Base-by-base conservation (phyloP, 257 asterid species). In the Prunella vulgaris region DNA sequence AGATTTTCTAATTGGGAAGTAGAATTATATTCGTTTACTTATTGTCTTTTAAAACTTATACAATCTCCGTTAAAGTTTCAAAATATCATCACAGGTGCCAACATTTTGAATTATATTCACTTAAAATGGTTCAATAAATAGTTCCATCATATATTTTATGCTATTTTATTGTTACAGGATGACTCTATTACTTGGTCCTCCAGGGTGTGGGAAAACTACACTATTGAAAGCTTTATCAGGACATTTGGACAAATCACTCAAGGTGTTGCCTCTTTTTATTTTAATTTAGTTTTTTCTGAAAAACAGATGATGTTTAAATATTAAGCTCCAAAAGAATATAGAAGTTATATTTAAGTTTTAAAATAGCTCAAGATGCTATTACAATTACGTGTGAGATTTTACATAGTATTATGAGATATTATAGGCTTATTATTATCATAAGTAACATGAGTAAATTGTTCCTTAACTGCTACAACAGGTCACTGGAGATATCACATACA, bases 181-280 rank as follows among this genome's bases (percentile, higher is more conserved):
- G 76, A 84, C 92, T 35, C 83, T 89, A 10, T 61, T 89, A 66
- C 90, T 86, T 68, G 94, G 92, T 46, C 91, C 93, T 77, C 95
- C 95, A 15, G 92, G 95, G 42, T 77, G 90, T 33, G 90, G 96
- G 70, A 89, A 89, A 79, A 85, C 96, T 33, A 79, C 95, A 66
- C 63, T 87, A 17, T 76, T 87, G 85, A 89, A 87, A 80, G 88
- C 90, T 48, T 81, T 89, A 54, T 85, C 95, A 44, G 95, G 95
- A 76, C 80, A 77, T 79, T 79, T 85, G 56, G 79, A 77, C 79
- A 81, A 81, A 64, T 74, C 87, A 49, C 87, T 87, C 18, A 80
- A 87, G 96, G 96, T 79, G 51, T 20, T 25, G n/a, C n/a, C n/a
- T 28, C 28, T 38, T 13, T 32, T 58, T 57, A 4, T 17, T 18